Base-by-base conservation (phyloP, 2,329 filamentous ascomycete species). In the Apiospora koreana region DNA sequence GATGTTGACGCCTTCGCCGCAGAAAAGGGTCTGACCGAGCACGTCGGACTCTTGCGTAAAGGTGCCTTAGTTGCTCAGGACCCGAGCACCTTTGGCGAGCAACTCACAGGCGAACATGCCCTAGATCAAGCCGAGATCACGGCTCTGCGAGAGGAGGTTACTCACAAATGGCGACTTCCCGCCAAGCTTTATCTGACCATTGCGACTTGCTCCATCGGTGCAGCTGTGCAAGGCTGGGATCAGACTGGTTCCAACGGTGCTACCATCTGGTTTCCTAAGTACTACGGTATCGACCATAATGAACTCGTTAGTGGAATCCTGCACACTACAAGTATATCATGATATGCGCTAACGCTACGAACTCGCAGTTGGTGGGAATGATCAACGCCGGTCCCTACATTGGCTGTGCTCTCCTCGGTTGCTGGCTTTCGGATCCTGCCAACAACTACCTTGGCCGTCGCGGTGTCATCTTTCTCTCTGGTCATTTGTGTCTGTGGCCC, bases 31-130 rank as follows among this genome's bases (percentile, higher is more conserved):
- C 83, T 94, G 35, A 79, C 82, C 2, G 87, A 91, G 69, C 85
- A 91, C 73, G 80, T 89, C 3, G 81, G 83, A 3, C 77, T 92
- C 21, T 84, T 94, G 68, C 84, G 87, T 68, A 91, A 91, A 75
- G 93, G 92, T 43, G 93, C 93, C 3, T 84, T 95, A 14, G 87
- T 94, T 23, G 93, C 93, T 2, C 92, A 93, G 78, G 89, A 91
- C 74, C 92, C 92, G 0, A 82, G 83, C 10, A 84, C 85, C 41
- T 93, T 83, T 38, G 70, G 87, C 77, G 91, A 93, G 70, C 82
- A 85, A 43, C 85, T 94, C 50, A 81, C 79, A 4, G 86, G 87
- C 73, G 82, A 87, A 68, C 82, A 87, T 67, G 86, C 88, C 14
- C 85, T 95, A 1, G 81, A 85, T 69, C 85, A 90, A 21, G 82